Base-by-base conservation (phyloP, 768 basidiomycete genomes). In the Tylopilus cervinicoccineus region DNA sequence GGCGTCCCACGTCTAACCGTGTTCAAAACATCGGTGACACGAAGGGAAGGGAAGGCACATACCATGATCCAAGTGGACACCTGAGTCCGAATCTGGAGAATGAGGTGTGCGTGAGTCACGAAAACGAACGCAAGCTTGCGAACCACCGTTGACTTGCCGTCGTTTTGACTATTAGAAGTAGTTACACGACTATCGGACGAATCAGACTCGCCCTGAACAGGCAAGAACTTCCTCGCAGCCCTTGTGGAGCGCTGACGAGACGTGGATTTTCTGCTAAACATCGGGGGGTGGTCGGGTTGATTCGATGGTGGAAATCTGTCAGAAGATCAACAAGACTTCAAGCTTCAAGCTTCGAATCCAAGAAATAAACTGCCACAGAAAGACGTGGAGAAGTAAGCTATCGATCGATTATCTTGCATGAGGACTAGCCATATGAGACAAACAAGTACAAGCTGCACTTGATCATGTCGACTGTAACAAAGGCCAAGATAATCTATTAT, bases 61-160 rank as follows among this genome's bases (percentile, higher is more conserved):
- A 50, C 61, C 48, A 36, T 40, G 16, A 20, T 28, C 31, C 7
- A 26, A 26, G 27, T 32, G 17, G 39, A n/a, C 17, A 4, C 47
- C 53, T 20, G 56, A 43, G 28, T 53, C 62, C 26, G 61, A 57
- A 39, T 53, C 61, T 60, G 41, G 22, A 43, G 40, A 43, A 37
- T 29, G 17, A 33, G 23, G 37, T 38, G 17, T 16, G 14, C 9
- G 6, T 23, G 17, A n/a, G 23, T 55, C 29, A 43, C 44, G 27
- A 36, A 19, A 26, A 12, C 7, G 38, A 41, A 38, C 10, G 14
- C 6, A 22, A 19, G 16, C 13, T 24, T 26, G 24, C n/a, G 20
- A 5, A 34, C 13, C 17, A 23, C n/a, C 28, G 33, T 43, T 14
- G 19, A 63, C 55, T 54, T 27, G 16, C 55, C 50, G 4, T 54